Evolutionary conservation across 2,329 filamentous ascomycete genomes (phyloP).

Genomic region (Pseudogymnoascus pannorum): DNA sequence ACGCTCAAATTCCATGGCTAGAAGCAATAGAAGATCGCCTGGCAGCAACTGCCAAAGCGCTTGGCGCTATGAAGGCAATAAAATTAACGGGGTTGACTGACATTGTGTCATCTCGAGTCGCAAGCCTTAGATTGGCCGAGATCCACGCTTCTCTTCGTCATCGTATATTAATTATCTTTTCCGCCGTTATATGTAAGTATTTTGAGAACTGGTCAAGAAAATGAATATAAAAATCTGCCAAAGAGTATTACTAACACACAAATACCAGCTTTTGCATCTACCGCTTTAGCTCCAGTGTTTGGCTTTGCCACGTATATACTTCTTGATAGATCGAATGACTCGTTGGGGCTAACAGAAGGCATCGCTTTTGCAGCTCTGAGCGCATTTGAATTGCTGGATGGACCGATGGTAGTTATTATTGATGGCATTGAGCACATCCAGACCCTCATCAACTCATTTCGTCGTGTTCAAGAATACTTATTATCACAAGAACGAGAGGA

Average conservation of each 20-base stretch:
- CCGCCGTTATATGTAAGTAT: neutral
- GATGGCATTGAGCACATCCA: neutral
- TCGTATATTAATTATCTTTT: neutral
- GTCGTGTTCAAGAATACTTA: neutral
- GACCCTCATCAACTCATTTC: neutral
- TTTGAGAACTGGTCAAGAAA: neutral
- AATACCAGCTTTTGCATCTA: neutral
- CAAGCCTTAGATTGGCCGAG: neutral
- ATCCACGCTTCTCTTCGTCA: neutral
- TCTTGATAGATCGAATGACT: neutral
- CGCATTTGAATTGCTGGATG: neutral
- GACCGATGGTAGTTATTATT: neutral
- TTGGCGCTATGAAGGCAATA: constrained; percentile 11
- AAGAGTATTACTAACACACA: neutral
- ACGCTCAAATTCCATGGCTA: constrained; percentile 6
- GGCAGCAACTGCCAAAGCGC: constrained; percentile 5
- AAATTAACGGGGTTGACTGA: constrained; percentile 11
- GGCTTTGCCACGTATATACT: neutral
- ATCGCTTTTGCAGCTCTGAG: neutral
- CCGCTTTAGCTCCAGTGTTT: neutral
- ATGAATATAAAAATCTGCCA: neutral
- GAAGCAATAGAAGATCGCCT: constrained; percentile 13
- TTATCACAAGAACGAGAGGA: neutral
- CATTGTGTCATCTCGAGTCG: constrained; percentile 3
- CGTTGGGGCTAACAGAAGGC: neutral